Evolutionary conservation across 2,329 filamentous ascomycete genomes (phyloP).

Genomic region (Tricladium varicosporioides): DNA sequence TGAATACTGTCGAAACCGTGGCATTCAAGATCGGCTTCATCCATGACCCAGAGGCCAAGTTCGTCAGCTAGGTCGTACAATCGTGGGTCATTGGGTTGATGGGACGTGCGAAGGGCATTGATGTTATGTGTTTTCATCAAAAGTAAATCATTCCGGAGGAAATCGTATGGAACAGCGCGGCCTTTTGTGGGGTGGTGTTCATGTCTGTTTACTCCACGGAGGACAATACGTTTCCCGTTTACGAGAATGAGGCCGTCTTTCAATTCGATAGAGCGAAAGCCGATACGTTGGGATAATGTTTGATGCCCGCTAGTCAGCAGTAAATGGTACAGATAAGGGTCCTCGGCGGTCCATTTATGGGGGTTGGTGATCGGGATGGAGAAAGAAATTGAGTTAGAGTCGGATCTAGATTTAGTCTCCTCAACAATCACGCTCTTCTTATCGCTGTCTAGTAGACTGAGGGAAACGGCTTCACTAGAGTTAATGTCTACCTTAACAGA

Average conservation of each 20-base stretch:
- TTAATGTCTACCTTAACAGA: slow-evolving; percentile 38
- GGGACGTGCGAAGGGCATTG: slow-evolving; percentile 67
- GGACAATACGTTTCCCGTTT: slow-evolving; percentile 59
- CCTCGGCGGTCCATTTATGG: slow-evolving; percentile 66
- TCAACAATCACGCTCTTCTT: neutral
- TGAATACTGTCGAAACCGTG: slow-evolving; percentile 43
- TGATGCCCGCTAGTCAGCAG: slow-evolving; percentile 42
- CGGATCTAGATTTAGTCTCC: slow-evolving; percentile 3
- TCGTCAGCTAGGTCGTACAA: slow-evolving; percentile 62
- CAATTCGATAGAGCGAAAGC: slow-evolving; percentile 64
- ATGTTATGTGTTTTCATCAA: slow-evolving; percentile 60
- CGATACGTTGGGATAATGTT: slow-evolving; percentile 49
- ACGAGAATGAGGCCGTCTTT: slow-evolving; percentile 59
- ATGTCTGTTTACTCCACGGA: slow-evolving; percentile 67
- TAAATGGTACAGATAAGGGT: slow-evolving; percentile 58
- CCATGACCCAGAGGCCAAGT: slow-evolving; percentile 60
- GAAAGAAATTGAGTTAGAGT: slow-evolving; percentile 2
- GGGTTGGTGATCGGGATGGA: slow-evolving; percentile 45
- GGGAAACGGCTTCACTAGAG: neutral
- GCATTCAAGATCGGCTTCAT: slow-evolving; percentile 51
- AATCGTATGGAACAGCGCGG: slow-evolving; percentile 50
- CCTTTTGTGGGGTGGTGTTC: slow-evolving; percentile 64
- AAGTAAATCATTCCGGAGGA: slow-evolving; percentile 49
- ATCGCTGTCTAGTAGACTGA: neutral
- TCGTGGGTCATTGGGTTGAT: slow-evolving; percentile 63